These are phyloP conservation scores for Xylaria multiplex DNA, from an alignment of 2,329 filamentous ascomycete genomes.

Conservation along the genomic window DNA sequence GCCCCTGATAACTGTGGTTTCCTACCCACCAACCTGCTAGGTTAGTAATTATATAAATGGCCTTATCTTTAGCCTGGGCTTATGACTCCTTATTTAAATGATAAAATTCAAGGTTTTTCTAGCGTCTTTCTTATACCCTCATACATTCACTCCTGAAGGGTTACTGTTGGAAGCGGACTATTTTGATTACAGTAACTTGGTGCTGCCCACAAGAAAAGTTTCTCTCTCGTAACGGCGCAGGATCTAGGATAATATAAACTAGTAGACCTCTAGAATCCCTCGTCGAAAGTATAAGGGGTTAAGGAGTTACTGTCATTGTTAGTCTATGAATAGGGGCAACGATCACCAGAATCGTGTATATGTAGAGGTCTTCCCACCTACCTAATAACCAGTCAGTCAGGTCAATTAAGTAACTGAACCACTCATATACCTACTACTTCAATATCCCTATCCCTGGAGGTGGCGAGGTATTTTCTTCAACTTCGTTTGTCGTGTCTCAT, in stretches of 20 bases:
- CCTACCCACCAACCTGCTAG: background rate
- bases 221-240: too few species aligned
- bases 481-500: background rate
- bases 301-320: too few species aligned
- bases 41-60: background rate
- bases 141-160: background rate
- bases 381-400: too few species aligned
- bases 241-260: background rate
- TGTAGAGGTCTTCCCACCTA: too few species aligned
- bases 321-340: too few species aligned
- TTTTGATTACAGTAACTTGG: background rate
- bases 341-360: too few species aligned
- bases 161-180: background rate
- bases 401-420: too few species aligned
- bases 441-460: background rate
- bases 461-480: background rate
- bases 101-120: background rate
- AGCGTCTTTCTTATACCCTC: background rate
- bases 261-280: background rate
- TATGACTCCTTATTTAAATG: background rate
- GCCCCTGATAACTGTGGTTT: background rate
- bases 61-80: background rate
- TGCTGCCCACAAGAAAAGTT: too few species aligned
- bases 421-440: too few species aligned
- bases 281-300: too few species aligned